Evolutionary conservation across 495 filamentous ascomycete genomes (phyloP).

Genomic region (Penicillium mononematosum): DNA sequence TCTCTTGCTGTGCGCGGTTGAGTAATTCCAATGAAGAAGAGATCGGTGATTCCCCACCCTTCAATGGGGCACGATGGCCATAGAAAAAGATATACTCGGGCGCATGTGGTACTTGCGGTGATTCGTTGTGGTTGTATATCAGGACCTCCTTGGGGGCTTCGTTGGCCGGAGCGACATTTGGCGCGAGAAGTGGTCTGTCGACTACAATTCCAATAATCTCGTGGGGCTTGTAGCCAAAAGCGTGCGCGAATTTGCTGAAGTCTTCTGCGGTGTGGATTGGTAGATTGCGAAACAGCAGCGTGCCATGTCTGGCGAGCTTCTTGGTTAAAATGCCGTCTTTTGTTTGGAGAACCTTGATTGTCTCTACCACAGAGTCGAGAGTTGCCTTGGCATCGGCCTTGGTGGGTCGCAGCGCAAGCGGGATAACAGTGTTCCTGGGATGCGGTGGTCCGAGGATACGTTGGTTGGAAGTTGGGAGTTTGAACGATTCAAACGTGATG

Average conservation of each 20-base stretch:
- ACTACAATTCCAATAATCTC: constrained; percentile 58
- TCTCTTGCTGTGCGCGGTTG: constrained; percentile 42
- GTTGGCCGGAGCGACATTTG: constrained; percentile 54
- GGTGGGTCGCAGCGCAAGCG: constrained; percentile 43
- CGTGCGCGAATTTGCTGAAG: constrained; percentile 54
- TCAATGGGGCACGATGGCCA: constrained; percentile 31
- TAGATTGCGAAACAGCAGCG: constrained; percentile 35
- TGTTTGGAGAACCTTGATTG: constrained; percentile 51
- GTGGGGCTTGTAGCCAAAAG: constrained; percentile 53
- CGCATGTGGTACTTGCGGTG: constrained; percentile 52
- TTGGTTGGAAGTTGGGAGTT: constrained; percentile 57
- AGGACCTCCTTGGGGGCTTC: constrained; percentile 50
- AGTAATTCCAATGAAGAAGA: constrained; percentile 53
- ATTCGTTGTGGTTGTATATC: constrained; percentile 57
- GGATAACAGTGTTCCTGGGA: constrained; percentile 38
- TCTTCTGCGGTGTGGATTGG: constrained; percentile 35
- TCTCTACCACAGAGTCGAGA: constrained; percentile 33
- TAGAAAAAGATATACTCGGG: constrained; percentile 57
- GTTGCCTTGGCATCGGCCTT: constrained; percentile 13
- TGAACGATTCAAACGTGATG: constrained; percentile 61
- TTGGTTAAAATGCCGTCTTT: constrained; percentile 49
- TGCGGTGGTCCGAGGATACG: constrained; percentile 41
- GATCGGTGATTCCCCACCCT: constrained; percentile 53
- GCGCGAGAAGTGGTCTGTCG: constrained; percentile 47
- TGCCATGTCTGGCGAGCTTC: constrained; percentile 52